Conservation (phyloP, 2,329 filamentous ascomycete species). For the Penicillium olsonii region DNA sequence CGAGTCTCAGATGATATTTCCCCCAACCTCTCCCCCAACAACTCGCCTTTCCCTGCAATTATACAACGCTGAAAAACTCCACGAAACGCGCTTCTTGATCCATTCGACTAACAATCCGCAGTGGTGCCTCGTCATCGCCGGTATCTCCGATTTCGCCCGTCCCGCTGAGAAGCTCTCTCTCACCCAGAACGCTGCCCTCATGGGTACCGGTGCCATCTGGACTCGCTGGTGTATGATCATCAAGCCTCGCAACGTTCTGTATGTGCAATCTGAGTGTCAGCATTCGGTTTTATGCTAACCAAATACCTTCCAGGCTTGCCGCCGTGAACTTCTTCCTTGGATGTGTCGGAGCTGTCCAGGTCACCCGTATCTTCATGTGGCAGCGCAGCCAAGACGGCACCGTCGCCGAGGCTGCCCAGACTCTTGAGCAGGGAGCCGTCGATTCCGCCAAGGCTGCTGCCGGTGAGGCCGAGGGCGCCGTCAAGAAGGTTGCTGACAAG, state of each 20-base stretch:
- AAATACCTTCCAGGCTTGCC: constrained; percentile 63
- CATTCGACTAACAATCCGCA: constrained; percentile 36
- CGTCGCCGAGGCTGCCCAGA: constrained; percentile 39
- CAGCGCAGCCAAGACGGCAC: constrained; percentile 57
- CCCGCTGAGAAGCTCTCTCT: constrained; percentile 91
- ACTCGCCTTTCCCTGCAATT: too few species aligned
- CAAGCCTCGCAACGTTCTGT: constrained; percentile 89
- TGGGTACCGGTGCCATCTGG: constrained; percentile 92
- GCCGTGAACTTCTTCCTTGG: constrained; percentile 98
- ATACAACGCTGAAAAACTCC: too few species aligned
- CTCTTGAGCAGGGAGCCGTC: constrained; percentile 39
- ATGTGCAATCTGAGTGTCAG: constrained; percentile 36
- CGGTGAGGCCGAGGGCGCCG: constrained; percentile 32
- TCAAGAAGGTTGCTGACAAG: constrained; percentile 33
- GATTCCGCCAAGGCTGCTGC: constrained; percentile 37
- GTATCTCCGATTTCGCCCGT: constrained; percentile 86
- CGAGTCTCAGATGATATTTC: constrained; percentile 7
- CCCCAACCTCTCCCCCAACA: neutral
- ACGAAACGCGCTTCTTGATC: neutral
- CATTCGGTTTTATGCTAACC: constrained; percentile 12
- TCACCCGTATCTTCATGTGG: constrained; percentile 72
- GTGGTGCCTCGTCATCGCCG: constrained; percentile 92
- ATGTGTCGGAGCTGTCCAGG: constrained; percentile 80
- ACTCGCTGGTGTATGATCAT: constrained; percentile 99
- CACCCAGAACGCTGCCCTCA: constrained; percentile 87